Base-by-base conservation (phyloP, 805 yeast genomes). In the Metschnikowia lochheadii region DNA sequence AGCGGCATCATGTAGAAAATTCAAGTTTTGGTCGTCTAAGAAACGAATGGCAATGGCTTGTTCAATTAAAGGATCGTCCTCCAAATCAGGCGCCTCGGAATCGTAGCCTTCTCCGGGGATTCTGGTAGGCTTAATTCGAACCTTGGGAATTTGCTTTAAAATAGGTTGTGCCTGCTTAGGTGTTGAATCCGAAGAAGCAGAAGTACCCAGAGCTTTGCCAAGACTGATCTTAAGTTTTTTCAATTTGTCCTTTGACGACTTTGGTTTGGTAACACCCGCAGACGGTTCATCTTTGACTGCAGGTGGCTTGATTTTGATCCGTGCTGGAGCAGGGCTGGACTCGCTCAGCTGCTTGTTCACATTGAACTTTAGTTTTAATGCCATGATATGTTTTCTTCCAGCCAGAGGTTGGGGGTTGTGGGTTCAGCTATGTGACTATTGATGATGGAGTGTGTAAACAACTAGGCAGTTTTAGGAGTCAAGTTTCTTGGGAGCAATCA, bases 81-180 rank as follows among this genome's bases (percentile, higher is more conserved):
- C 99, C 23, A 89, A 73, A 57, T 92, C 98, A 0, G 97, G 96
- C 17, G 96, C 97, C 61, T 92, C 98, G 2, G 96, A 86, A 63
- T 92, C 99, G 66, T 92, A 92, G 1, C 98, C 98, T 59, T 92
- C 97, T 4, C 96, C 96, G 0, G 96, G 94, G 3, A 85, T 76
- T 58, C 96, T 74, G 0, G 81, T 76, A 1, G 84, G 84, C 54
- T 79, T 81, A 36, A 81, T 73, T 54, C 81, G 65, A 26, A 80
- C 77, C 32, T 76, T 70, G 3, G 83, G 81, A 2, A 75, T 67
- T 11, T 44, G 49, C 35, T 52, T 56, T 6, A 55, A 50, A 13
- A 49, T 31, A 14, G 53, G 51, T 44, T 51, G 53, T 26, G 46
- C 39, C n/a, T 35, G 46, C 29, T 39, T 36, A 1, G 52, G 14